Conservation (phyloP, 2,329 filamentous ascomycete genomes). For the Massarina eburnea region DNA sequence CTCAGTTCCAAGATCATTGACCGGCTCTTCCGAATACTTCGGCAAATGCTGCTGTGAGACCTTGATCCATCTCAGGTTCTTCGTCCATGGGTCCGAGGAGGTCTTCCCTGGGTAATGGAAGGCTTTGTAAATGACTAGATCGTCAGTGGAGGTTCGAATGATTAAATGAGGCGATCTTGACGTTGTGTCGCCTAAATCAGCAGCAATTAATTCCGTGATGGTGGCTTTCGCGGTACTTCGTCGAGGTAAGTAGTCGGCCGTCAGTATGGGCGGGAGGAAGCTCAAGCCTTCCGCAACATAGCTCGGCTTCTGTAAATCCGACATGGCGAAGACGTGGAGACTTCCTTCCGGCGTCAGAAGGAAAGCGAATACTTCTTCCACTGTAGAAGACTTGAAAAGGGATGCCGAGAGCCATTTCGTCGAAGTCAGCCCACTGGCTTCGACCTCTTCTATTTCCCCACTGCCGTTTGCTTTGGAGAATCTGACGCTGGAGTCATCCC, state of each 20-base stretch:
- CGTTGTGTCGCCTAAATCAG: conserved; percentile 78
- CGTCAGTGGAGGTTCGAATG: conserved; percentile 77
- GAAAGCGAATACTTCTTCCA: conserved; percentile 68
- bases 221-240: conserved; percentile 72
- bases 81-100: conserved; percentile 50
- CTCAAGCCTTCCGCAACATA: conserved; percentile 76
- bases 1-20: conserved; percentile 48
- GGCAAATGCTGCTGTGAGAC: conserved; percentile 69
- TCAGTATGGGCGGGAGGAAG: conserved; percentile 75
- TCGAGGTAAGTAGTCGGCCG: conserved; percentile 68
- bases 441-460: conserved; percentile 82
- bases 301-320: conserved; percentile 69
- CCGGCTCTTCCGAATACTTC: conserved; percentile 53
- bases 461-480: conserved; percentile 78
- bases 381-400: conserved; percentile 69
- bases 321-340: conserved; percentile 74
- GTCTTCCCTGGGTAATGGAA: conserved; percentile 55
- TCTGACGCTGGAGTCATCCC: conserved; percentile 80
- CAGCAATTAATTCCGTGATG: conserved; percentile 77
- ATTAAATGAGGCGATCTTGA: conserved; percentile 77
- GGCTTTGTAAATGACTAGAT: conserved; percentile 85
- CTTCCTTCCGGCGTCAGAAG: conserved; percentile 74
- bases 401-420: conserved; percentile 83
- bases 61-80: conserved; percentile 74
- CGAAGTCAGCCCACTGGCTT: conserved; percentile 59